Conservation (phyloP, 805 yeast species). For the Wickerhamomyces bovis region DNA sequence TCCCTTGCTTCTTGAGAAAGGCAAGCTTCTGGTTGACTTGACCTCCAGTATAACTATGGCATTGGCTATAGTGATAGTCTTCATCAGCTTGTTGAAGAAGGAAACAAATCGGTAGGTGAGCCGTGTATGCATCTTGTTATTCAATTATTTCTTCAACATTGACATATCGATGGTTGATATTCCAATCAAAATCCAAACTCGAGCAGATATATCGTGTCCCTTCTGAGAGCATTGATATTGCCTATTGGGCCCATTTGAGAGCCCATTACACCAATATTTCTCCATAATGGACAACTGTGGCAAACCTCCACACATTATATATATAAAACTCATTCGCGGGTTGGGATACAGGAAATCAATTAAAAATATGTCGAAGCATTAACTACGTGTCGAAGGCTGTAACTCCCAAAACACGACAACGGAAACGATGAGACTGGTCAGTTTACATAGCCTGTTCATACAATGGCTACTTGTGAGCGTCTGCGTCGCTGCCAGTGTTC, state of each 20-base stretch:
- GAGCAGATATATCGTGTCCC: too few species aligned
- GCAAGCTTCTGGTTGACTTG: too few species aligned
- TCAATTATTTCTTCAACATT: too few species aligned
- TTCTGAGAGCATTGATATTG: too few species aligned
- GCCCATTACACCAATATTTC: too few species aligned
- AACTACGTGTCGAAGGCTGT: not conserved
- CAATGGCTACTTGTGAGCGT: not conserved
- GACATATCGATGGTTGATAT: too few species aligned
- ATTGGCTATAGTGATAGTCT: not conserved
- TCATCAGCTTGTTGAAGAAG: not conserved
- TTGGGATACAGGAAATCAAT: too few species aligned
- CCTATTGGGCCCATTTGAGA: too few species aligned
- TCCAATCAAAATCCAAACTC: too few species aligned
- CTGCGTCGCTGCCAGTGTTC: slow-evolving; percentile 10
- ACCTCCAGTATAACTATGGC: not conserved
- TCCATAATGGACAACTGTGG: too few species aligned
- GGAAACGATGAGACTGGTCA: not conserved
- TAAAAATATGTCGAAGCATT: not conserved
- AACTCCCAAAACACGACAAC: not conserved
- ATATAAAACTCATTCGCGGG: not conserved
- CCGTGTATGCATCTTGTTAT: too few species aligned
- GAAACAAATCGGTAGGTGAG: not conserved
- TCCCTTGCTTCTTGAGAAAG: too few species aligned
- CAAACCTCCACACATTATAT: not conserved
- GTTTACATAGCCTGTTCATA: slow-evolving; percentile 1